Percentiles rank a stretch among this genome's conserved stretches.
Evolutionary conservation across 2,329 filamentous ascomycete species (phyloP).

Genomic region (Pleoardoris graminearum): DNA sequence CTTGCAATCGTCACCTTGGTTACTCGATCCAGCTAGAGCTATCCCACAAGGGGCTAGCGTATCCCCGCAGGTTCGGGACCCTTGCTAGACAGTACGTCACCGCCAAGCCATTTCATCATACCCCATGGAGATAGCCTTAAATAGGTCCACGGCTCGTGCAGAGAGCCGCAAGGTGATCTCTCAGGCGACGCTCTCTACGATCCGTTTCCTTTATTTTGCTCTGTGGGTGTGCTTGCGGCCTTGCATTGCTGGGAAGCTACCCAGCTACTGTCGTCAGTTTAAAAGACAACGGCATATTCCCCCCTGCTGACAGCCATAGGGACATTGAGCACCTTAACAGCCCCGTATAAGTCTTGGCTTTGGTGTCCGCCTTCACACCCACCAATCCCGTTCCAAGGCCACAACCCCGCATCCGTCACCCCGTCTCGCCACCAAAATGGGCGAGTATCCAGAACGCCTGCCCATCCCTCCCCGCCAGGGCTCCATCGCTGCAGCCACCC

Average conservation of each 20-base stretch:
- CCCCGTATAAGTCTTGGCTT: too few relatives aligned
- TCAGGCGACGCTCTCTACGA: neutral
- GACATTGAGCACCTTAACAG: neutral
- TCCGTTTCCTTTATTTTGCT: too few relatives aligned
- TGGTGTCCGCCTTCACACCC: neutral
- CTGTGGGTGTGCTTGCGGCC: too few relatives aligned
- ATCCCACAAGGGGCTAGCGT: conserved; percentile 1
- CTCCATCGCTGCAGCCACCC: conserved; percentile 30
- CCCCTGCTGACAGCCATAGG: too few relatives aligned
- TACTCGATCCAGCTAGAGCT: conserved; percentile 8
- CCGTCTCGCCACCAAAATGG: too few relatives aligned
- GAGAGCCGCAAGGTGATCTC: neutral
- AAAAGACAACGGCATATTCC: too few relatives aligned
- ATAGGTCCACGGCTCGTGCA: neutral
- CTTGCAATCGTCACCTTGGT: conserved; percentile 6
- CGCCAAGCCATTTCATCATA: conserved; percentile 33
- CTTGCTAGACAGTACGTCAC: conserved; percentile 30
- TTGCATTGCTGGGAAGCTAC: too few relatives aligned
- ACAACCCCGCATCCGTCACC: neutral
- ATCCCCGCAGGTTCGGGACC: neutral
- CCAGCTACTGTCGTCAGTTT: too few relatives aligned
- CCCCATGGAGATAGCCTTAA: conserved; percentile 5
- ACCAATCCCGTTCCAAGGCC: neutral
- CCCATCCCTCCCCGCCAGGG: conserved; percentile 25
- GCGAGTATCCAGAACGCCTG: conserved; percentile 16